These are phyloP conservation scores for Hypoxylon sp. DNA, from an alignment of 2,329 filamentous ascomycete genomes.

Conservation along the genomic window DNA sequence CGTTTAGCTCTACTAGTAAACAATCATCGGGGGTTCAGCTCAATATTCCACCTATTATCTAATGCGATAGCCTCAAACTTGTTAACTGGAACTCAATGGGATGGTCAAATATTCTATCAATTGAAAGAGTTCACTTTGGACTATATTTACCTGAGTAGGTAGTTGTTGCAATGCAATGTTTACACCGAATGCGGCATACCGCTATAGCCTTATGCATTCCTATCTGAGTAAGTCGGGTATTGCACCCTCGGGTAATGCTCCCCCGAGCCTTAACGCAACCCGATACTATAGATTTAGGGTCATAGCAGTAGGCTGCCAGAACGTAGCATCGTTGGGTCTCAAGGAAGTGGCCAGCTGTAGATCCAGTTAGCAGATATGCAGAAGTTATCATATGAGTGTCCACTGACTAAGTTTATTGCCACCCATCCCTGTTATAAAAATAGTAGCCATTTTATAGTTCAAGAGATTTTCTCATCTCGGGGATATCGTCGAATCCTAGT, in stretches of 20 bases:
- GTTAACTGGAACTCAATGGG: constrained; percentile 8
- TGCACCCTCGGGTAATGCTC: constrained; percentile 37
- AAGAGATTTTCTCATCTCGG: neutral
- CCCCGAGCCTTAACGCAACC: constrained; percentile 18
- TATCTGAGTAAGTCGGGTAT: constrained; percentile 39
- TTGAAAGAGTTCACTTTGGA: constrained; percentile 5
- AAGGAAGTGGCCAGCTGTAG: constrained; percentile 15
- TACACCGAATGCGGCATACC: constrained; percentile 20
- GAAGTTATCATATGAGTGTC: constrained; percentile 13
- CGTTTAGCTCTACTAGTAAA: constrained; percentile 12
- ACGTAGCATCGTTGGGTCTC: constrained; percentile 16
- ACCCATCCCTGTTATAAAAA: constrained; percentile 3
- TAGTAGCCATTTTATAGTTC: neutral
- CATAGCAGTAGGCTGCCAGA: constrained; percentile 1
- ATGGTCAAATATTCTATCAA: constrained; percentile 10
- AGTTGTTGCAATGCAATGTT: constrained; percentile 14
- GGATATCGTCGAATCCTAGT: neutral
- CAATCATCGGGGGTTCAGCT: constrained; percentile 30
- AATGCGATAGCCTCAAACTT: constrained; percentile 5
- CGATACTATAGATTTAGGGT: constrained; percentile 11
- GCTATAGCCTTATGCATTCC: constrained; percentile 22
- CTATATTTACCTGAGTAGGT: constrained; percentile 1
- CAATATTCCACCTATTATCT: constrained; percentile 20
- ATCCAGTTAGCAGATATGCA: constrained; percentile 3
- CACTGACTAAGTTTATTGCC: constrained; percentile 1